A percentile compares a stretch with the other conserved stretches of the same genome.
phyloP scores from a whole-genome alignment of 306 rosid genomes.

The Alnus rubra region DNA sequence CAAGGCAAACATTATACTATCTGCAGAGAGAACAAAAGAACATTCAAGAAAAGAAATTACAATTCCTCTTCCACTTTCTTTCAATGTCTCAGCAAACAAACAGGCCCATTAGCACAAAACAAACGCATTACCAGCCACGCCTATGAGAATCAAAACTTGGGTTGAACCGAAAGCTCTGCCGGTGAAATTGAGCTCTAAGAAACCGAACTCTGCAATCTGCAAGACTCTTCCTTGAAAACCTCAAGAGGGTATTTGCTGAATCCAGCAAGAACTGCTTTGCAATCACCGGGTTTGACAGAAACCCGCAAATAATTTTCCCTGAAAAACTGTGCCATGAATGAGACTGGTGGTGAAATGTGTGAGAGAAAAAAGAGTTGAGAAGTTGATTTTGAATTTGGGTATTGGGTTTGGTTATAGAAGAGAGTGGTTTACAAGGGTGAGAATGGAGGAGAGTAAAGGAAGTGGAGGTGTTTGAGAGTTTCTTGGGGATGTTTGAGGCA shows the following conservation, averaged over 20 bases:
- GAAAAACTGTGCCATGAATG: conserved; percentile 44
- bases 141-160: conserved; percentile 19
- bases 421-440: conserved; percentile 23
- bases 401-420: conserved; percentile 37
- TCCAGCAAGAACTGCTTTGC: conserved; percentile 26
- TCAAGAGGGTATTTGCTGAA: conserved; percentile 41
- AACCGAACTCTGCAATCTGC: conserved; percentile 31
- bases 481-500: conserved; percentile 28
- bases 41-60: background rate
- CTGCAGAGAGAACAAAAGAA: background rate
- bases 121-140: conserved; percentile 51
- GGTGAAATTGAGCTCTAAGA: conserved; percentile 35
- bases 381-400: conserved; percentile 33
- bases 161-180: conserved; percentile 34
- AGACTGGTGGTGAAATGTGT: conserved; percentile 26
- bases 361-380: conserved; percentile 25
- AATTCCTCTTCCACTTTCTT: conserved; percentile 5
- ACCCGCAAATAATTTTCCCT: conserved; percentile 31
- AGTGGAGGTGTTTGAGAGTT: conserved; percentile 30
- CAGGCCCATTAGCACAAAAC: background rate
- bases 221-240: conserved; percentile 27
- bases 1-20: background rate
- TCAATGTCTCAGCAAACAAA: background rate
- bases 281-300: conserved; percentile 42
- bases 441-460: conserved; percentile 31